Evolutionary conservation across 768 basidiomycete species (phyloP).

Genomic region (Amanita muscaria): DNA sequence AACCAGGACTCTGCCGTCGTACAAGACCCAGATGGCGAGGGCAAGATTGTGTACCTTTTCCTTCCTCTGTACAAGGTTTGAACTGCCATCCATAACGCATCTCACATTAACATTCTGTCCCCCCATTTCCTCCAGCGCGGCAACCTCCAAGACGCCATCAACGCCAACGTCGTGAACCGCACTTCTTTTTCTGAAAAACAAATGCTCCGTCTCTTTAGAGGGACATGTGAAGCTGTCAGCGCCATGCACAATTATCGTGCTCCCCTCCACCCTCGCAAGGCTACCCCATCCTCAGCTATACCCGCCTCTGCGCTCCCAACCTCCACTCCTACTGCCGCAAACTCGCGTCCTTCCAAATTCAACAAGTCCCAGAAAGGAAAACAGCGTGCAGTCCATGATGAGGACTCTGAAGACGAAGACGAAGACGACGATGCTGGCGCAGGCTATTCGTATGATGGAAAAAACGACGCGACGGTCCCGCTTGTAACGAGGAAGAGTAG

Average conservation of each 20-base stretch:
- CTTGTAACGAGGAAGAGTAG: slow-evolving; percentile 42
- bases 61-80: slow-evolving; percentile 90
- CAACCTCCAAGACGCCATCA: slow-evolving; percentile 93
- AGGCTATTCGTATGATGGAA: slow-evolving; percentile 60
- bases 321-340: slow-evolving; percentile 1
- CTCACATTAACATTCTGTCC: too few relatives aligned
- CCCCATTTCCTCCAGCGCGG: slow-evolving; percentile 46
- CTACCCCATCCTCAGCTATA: slow-evolving; percentile 7
- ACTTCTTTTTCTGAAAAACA: slow-evolving; percentile 81
- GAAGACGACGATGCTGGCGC: slow-evolving; percentile 69
- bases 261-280: slow-evolving; percentile 5
- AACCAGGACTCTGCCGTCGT: slow-evolving; percentile 85
- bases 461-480: slow-evolving; percentile 39
- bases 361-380: slow-evolving; percentile 8
- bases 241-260: slow-evolving; percentile 90
- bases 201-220: slow-evolving; percentile 85
- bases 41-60: slow-evolving; percentile 94
- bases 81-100: too few relatives aligned
- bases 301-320: slow-evolving; percentile 13
- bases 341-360: slow-evolving; percentile 1
- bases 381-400: background rate
- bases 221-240: slow-evolving; percentile 87
- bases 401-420: slow-evolving; percentile 48
- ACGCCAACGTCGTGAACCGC: slow-evolving; percentile 73
- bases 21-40: slow-evolving; percentile 88